phyloP scores from a whole-genome alignment of 2,329 filamentous ascomycete genomes.

The Aspergillus texensis region DNA sequence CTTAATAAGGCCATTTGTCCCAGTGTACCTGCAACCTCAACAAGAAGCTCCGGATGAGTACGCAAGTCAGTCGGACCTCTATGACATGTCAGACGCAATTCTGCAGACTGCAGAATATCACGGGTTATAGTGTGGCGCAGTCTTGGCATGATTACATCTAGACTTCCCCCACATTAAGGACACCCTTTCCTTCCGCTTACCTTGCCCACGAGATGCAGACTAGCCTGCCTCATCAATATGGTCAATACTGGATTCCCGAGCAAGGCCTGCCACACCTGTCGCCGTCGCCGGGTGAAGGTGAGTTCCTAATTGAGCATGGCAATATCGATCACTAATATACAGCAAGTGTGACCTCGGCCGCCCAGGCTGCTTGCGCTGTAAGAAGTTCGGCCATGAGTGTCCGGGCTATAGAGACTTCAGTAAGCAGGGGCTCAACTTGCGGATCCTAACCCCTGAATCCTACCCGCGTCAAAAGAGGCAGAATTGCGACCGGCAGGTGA shows the following conservation, averaged over 20 bases:
- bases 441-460: neutral
- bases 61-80: too few species aligned
- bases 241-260: neutral
- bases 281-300: neutral
- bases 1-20: too few species aligned
- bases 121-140: neutral
- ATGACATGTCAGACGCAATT: too few species aligned
- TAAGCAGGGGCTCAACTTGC: neutral
- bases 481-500: neutral
- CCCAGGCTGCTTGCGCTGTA: neutral
- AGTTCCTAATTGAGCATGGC: neutral
- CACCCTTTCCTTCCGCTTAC: neutral
- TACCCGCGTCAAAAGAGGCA: neutral
- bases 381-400: neutral
- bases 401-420: neutral
- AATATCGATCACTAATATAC: neutral
- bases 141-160: neutral
- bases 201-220: neutral
- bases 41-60: too few species aligned
- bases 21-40: too few species aligned
- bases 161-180: neutral
- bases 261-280: neutral
- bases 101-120: too few species aligned
- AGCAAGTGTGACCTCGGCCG: neutral
- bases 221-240: neutral